These are phyloP conservation scores for Isabelozyma rhagii DNA, from an alignment of 805 yeast genomes.

Conservation along the genomic window DNA sequence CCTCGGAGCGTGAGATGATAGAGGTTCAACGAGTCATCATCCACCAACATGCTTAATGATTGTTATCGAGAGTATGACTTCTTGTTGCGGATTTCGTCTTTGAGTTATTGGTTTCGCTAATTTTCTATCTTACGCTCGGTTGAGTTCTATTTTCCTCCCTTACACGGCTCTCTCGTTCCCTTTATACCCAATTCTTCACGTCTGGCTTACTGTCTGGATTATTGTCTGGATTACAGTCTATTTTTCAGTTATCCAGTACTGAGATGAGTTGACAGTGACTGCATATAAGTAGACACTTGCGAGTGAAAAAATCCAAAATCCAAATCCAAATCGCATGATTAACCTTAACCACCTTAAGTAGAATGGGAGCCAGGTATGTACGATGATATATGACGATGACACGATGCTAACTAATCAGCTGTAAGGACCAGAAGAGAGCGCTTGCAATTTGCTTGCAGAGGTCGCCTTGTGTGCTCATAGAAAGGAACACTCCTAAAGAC, in stretches of 20 bases:
- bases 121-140: too few species aligned
- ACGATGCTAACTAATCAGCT: conserved; percentile 45
- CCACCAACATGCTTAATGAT: conserved; percentile 8
- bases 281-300: background rate
- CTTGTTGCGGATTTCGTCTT: background rate
- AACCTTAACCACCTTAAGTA: background rate
- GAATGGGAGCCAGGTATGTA: conserved; percentile 57
- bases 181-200: too few species aligned
- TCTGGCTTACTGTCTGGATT: too few species aligned
- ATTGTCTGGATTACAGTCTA: too few species aligned
- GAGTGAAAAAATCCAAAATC: background rate
- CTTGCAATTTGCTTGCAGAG: conserved; percentile 93
- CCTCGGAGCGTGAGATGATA: conserved; percentile 70
- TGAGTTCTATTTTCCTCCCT: too few species aligned
- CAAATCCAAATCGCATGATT: background rate
- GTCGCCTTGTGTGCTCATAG: conserved; percentile 92
- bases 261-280: background rate
- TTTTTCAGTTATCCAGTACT: too few species aligned
- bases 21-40: conserved; percentile 40
- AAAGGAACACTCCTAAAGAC: conserved; percentile 84
- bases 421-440: conserved; percentile 92
- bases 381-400: background rate
- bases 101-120: background rate
- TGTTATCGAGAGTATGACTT: too few species aligned
- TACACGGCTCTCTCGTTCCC: too few species aligned